phyloP scores from a whole-genome alignment of 129 eudicot genomes.

The Chrysanthemum makinoi region DNA sequence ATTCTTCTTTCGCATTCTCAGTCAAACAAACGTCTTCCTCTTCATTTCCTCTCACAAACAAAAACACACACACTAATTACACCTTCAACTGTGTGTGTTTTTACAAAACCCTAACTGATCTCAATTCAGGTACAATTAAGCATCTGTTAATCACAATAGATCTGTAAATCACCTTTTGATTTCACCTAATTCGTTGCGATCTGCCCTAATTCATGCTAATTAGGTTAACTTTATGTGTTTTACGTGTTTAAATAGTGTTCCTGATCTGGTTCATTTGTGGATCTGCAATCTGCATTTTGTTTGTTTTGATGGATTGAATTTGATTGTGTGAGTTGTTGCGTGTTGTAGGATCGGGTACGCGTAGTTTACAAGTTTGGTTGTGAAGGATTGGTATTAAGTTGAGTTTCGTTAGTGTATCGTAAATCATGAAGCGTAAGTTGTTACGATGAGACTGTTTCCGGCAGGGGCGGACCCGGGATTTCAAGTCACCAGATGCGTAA shows the following conservation, averaged over 20 bases:
- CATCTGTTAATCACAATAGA: no score
- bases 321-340: background rate
- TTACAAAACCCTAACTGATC: slow-evolving; percentile 19
- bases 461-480: no score
- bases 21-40: slow-evolving; percentile 6
- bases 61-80: slow-evolving; percentile 24
- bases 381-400: no score
- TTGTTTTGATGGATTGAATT: slow-evolving; percentile 3
- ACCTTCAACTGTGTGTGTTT: slow-evolving; percentile 33
- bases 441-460: no score
- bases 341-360: slow-evolving; percentile 14
- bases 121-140: background rate
- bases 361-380: background rate
- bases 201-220: slow-evolving; percentile 15
- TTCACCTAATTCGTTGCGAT: slow-evolving; percentile 21
- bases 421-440: no score
- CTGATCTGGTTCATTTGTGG: slow-evolving; percentile 35
- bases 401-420: no score
- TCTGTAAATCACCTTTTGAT: no score
- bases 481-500: no score
- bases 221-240: slow-evolving; percentile 12
- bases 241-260: slow-evolving; percentile 11
- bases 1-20: no score
- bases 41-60: slow-evolving; percentile 6
- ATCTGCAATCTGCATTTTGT: slow-evolving; percentile 29